Evolutionary conservation across 768 basidiomycete species (phyloP), one percentile per base, ranked within the genome.

Genomic region (Trametes elegans): DNA sequence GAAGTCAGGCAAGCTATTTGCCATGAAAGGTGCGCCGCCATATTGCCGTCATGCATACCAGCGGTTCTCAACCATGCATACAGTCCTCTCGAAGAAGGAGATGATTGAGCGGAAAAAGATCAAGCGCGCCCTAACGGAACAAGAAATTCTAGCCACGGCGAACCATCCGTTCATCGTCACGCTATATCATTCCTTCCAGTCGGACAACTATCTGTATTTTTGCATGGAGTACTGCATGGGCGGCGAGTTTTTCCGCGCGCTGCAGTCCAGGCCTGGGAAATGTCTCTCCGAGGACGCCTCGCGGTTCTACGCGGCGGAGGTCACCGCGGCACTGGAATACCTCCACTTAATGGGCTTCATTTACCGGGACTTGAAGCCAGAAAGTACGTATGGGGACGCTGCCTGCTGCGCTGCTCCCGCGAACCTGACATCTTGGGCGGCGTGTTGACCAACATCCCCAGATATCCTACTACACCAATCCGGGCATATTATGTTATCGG

Each of bases 91-190:
- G 46, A 98, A 98, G 78, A 92, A 90, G 78, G 97, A 99, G 78
- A 98, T 99, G 96, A 95, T 99, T 71, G 93, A 96, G 75, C 85
- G 97, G 65, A 97, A 96, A 77, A 99, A 99, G 79, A 96, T 99
- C 76, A 99, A 99, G 72, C 85, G 97, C 58, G 97, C 96, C 8
- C 70, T 99, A 66, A 98, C 97, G 4, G 97, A 99, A 73, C 97
- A 98, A 76, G 97, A 98, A 73, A 99, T 99, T 62, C 82, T 99
- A 38, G 96, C 96, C 8, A 96, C 95, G 21, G 92, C 97, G 28
- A 99, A 99, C 67, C 97, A 98, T 69, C 97, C 97, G 1, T 99
- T 99, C 80, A 99, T 99, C 73, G 96, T 99, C 65, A 98, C 97
- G 23, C 84, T 99, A 32, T 90, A 98, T 73, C 97, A 99, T 73